Evolutionary conservation across 1,284 basidiomycete species (phyloP), one percentile per base, ranked within the genome.

Genomic region (Somion occarium): DNA sequence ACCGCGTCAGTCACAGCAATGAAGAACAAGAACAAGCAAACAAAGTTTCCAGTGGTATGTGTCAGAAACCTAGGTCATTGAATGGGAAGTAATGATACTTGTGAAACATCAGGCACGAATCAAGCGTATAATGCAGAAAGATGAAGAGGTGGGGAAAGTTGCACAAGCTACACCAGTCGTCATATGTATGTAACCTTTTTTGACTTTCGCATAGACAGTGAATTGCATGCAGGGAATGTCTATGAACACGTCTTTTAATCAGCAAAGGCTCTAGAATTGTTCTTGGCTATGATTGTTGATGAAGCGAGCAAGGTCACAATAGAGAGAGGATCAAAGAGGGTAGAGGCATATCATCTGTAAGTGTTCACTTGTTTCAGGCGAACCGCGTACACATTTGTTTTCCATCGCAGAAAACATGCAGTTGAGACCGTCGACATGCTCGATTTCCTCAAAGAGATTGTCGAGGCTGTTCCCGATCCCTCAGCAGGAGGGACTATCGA

Each of bases 61-160:
- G 19, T 56, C 39, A 25, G 22, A 22, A 18, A 41, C 15, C 39
- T 19, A 9, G 7, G 20, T 41, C 39, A 5, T 18, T n/a, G n/a
- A n/a, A n/a, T n/a, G n/a, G n/a, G 39, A 41, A 5, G 20, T 41
- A 9, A 41, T 15, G 39, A 46, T 46, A 26, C 47, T 25, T 24
- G 23, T 42, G 22, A 27, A 38, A 25, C 18, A 5, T 24, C 38
- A 93, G 91, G 96, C 96, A 5, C 83, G 96, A 50, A 99, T 98
- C 74, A 99, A 98, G 80, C 93, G 95, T 75, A 98, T 99, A 55
- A 99, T 99, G 93, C 96, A 99, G 74, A 94, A 96, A 68, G 96
- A 99, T 67, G 97, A 99, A 66, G 96, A 99, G 67, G 96, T 99
- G 15, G 96, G 97, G 51, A 99, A 99, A 70, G 93, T 99, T 18